Evolutionary conservation across 2,329 filamentous ascomycete species (phyloP).

Genomic region (Paracamarosporium sp.): DNA sequence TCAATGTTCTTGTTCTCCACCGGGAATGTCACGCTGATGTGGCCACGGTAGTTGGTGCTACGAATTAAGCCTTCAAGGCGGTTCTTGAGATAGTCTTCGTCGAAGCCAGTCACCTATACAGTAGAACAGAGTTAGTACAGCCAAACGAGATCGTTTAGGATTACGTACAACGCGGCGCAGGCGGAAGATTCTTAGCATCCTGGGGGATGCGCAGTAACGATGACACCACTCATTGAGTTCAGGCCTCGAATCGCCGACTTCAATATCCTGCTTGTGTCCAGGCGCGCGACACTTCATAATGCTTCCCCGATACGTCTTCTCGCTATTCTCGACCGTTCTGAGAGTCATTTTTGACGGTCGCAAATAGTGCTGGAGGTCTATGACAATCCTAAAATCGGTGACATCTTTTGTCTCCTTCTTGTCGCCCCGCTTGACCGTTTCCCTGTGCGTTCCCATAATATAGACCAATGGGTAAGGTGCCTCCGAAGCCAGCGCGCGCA

Average conservation of each 20-base stretch:
- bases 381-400: slow-evolving; percentile 46
- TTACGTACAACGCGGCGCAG: slow-evolving; percentile 39
- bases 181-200: slow-evolving; percentile 62
- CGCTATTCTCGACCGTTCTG: slow-evolving; percentile 61
- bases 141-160: neutral
- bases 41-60: slow-evolving; percentile 71
- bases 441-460: slow-evolving; percentile 46
- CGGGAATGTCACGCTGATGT: slow-evolving; percentile 65
- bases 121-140: neutral
- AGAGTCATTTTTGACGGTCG: slow-evolving; percentile 34
- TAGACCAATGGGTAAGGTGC: slow-evolving; percentile 44
- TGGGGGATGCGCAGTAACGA: slow-evolving; percentile 66
- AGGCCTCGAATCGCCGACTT: slow-evolving; percentile 51
- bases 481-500: slow-evolving; percentile 31
- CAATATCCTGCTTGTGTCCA: slow-evolving; percentile 52
- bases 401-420: slow-evolving; percentile 44
- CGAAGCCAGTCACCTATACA: slow-evolving; percentile 63
- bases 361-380: slow-evolving; percentile 42
- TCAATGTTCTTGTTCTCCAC: slow-evolving; percentile 63
- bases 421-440: slow-evolving; percentile 42
- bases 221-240: slow-evolving; percentile 70
- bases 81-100: slow-evolving; percentile 60
- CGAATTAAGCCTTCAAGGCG: slow-evolving; percentile 65
- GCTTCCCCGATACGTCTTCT: slow-evolving; percentile 71
- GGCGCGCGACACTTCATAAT: slow-evolving; percentile 61